These are phyloP conservation scores for Botrytis squamosa DNA, from an alignment of 2,329 filamentous ascomycete species.

Conservation along the genomic window DNA sequence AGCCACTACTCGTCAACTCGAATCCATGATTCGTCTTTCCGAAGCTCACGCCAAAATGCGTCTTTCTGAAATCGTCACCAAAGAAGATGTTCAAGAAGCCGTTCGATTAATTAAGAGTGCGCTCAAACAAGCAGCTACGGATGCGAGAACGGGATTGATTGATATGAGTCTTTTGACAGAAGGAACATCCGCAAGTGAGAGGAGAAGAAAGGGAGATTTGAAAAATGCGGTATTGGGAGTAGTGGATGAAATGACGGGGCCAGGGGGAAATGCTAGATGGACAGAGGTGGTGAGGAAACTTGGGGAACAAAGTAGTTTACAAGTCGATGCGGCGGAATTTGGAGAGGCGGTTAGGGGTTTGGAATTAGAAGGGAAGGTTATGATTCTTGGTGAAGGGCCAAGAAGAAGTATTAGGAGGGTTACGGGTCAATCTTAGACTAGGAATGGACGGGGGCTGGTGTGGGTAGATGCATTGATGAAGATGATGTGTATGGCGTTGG, in stretches of 20 bases:
- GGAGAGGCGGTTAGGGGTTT: slow-evolving; percentile 74
- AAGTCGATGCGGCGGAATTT: slow-evolving; percentile 78
- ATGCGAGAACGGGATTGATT: slow-evolving; percentile 84
- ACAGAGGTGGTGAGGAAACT: slow-evolving; percentile 74
- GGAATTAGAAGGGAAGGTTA: slow-evolving; percentile 81
- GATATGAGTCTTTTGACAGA: slow-evolving; percentile 96
- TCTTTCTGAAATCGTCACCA: slow-evolving; percentile 71
- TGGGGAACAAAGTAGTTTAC: slow-evolving; percentile 66
- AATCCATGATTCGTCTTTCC: slow-evolving; percentile 95
- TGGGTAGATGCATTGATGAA: neutral
- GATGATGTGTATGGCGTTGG: slow-evolving; percentile 16
- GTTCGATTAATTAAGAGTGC: slow-evolving; percentile 90
- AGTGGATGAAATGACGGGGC: slow-evolving; percentile 76
- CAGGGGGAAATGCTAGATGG: slow-evolving; percentile 68
- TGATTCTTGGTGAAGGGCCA: slow-evolving; percentile 79
- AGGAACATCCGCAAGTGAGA: slow-evolving; percentile 85
- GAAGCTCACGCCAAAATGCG: slow-evolving; percentile 99
- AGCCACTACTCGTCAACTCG: slow-evolving; percentile 91
- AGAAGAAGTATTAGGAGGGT: slow-evolving; percentile 80
- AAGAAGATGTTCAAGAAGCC: slow-evolving; percentile 82
- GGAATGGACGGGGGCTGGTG: neutral
- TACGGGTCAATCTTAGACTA: slow-evolving; percentile 48
- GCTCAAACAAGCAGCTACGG: slow-evolving; percentile 95
- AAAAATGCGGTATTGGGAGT: slow-evolving; percentile 73
- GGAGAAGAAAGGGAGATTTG: slow-evolving; percentile 77